phyloP scores from a whole-genome alignment of 169 alveolate genomes.

The Theileria sp. region DNA sequence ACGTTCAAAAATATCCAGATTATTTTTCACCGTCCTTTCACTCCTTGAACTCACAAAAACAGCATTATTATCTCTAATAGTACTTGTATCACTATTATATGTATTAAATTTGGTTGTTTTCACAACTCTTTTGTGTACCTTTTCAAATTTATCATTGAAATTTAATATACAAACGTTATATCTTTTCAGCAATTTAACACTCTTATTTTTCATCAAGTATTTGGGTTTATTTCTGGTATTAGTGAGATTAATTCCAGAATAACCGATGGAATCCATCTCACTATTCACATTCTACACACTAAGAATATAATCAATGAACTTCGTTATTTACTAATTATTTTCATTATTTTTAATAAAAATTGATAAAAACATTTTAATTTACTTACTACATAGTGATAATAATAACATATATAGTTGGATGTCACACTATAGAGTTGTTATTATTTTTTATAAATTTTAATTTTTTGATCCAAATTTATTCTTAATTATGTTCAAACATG shows the following conservation, averaged over 20 bases:
- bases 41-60: background rate
- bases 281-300: background rate
- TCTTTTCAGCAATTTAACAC: background rate
- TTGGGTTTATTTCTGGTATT: background rate
- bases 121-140: background rate
- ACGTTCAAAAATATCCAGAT: background rate
- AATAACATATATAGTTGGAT: background rate
- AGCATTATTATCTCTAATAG: too few species aligned
- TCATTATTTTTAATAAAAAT: background rate
- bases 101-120: background rate
- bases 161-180: background rate
- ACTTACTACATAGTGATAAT: background rate
- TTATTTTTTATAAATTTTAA: background rate
- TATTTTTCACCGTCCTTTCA: background rate
- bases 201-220: background rate
- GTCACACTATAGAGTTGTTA: background rate
- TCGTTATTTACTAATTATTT: background rate
- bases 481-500: background rate
- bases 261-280: background rate
- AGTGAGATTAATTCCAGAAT: background rate
- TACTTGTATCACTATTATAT: background rate
- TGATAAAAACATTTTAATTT: background rate
- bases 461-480: background rate
- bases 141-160: background rate
- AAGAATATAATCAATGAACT: background rate